Conservation (phyloP, 345 rosid genomes). For the Populus alba region DNA sequence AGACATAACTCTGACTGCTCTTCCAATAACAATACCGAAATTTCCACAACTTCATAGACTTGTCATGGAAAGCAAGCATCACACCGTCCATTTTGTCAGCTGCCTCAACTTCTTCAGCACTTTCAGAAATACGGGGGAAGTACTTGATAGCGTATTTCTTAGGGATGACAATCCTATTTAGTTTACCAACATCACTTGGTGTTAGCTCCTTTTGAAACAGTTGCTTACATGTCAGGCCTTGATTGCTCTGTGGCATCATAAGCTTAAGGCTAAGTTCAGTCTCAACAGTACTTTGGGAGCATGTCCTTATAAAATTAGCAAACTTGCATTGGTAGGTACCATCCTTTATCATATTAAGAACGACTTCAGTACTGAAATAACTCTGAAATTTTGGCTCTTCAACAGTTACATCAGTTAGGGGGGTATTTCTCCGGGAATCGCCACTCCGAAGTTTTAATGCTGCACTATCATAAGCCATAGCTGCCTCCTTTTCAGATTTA, state of each 20-base stretch:
- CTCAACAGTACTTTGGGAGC: constrained; percentile 11
- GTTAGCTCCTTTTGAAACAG: constrained; percentile 75
- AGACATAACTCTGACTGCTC: constrained; percentile 86
- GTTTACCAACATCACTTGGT: constrained; percentile 85
- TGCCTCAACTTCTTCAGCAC: constrained; percentile 6
- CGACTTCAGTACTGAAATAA: constrained; percentile 32
- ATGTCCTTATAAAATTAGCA: constrained; percentile 30
- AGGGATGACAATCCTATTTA: constrained; percentile 82
- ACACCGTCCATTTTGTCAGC: constrained; percentile 24
- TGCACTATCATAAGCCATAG: constrained; percentile 69
- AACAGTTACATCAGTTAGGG: constrained; percentile 22
- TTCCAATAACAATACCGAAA: constrained; percentile 88
- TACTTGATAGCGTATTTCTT: constrained; percentile 61
- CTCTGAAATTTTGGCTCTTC: constrained; percentile 50
- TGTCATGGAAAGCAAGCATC: constrained; percentile 58
- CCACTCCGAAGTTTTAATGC: constrained; percentile 47
- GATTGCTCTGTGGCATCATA: constrained; percentile 17
- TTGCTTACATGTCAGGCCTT: constrained; percentile 29
- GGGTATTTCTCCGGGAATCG: constrained; percentile 46
- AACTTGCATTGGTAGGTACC: constrained; percentile 61
- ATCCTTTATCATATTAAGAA: constrained; percentile 57
- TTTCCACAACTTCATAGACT: constrained; percentile 63
- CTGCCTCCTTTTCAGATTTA: constrained; percentile 53
- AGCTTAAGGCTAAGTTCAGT: constrained; percentile 8
- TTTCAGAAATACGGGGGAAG: constrained; percentile 40